Percentiles rank a stretch among this genome's conserved stretches.
phyloP scores from a whole-genome alignment of 1,139 yeast genomes.

The Kazachstania sp. region DNA sequence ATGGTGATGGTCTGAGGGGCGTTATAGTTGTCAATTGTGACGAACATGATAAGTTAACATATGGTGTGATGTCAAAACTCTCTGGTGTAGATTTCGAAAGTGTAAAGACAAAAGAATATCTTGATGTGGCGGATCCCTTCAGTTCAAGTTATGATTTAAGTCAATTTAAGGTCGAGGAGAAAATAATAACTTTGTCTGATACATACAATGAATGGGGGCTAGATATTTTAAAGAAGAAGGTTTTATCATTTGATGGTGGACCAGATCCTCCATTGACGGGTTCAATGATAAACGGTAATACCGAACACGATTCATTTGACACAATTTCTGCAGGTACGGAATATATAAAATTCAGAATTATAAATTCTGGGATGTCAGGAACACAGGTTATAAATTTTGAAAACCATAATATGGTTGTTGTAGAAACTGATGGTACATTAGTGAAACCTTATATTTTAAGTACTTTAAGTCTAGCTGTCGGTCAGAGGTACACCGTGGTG shows the following conservation, averaged over 20 bases:
- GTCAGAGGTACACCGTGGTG: conserved; percentile 64
- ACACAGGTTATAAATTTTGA: conserved; percentile 40
- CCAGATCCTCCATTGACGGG: conserved; percentile 28
- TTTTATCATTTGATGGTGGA: conserved; percentile 29
- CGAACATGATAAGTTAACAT: conserved; percentile 37
- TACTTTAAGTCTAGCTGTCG: conserved; percentile 56
- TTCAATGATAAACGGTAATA: conserved; percentile 41
- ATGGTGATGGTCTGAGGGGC: conserved; percentile 44
- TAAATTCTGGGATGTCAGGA: conserved; percentile 39
- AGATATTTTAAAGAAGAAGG: conserved; percentile 46
- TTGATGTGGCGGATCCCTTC: neutral
- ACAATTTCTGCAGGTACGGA: conserved; percentile 45
- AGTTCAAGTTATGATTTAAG: conserved; percentile 18
- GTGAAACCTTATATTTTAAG: conserved; percentile 49
- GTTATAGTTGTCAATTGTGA: conserved; percentile 40
- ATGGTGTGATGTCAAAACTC: conserved; percentile 27
- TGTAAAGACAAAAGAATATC: neutral
- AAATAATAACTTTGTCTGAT: conserved; percentile 54
- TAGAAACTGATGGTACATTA: conserved; percentile 64
- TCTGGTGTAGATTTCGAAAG: neutral
- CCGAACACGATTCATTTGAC: conserved; percentile 46
- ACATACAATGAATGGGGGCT: conserved; percentile 56
- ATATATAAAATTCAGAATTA: conserved; percentile 37
- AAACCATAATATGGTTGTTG: conserved; percentile 43
- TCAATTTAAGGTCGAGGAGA: conserved; percentile 39